Conservation (phyloP, 2,329 filamentous ascomycete genomes). For the Alternaria sp. region DNA sequence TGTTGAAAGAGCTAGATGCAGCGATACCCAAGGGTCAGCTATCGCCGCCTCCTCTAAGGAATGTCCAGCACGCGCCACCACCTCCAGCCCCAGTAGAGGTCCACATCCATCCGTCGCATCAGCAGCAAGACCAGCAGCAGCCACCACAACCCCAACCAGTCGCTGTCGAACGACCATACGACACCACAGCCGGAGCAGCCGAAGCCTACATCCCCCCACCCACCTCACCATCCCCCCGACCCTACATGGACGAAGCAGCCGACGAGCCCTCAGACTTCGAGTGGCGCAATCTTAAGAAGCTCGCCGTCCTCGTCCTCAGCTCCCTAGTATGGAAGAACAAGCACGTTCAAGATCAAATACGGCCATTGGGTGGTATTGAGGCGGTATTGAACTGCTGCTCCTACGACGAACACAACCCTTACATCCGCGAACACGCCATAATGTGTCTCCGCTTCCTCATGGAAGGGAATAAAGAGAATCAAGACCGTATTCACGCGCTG, state of each 20-base stretch:
- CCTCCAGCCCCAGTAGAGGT: slow-evolving; percentile 37
- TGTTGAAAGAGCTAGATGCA: slow-evolving; percentile 85
- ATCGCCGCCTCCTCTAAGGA: slow-evolving; percentile 65
- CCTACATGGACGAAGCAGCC: slow-evolving; percentile 53
- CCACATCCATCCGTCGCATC: slow-evolving; percentile 13
- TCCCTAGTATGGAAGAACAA: slow-evolving; percentile 87
- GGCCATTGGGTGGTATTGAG: slow-evolving; percentile 84
- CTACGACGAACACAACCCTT: slow-evolving; percentile 92
- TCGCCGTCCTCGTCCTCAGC: slow-evolving; percentile 88
- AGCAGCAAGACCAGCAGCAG: slow-evolving; percentile 23
- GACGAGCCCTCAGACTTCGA: slow-evolving; percentile 71
- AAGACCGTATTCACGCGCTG: slow-evolving; percentile 72
- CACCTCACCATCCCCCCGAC: slow-evolving; percentile 49
- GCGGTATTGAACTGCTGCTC: slow-evolving; percentile 86
- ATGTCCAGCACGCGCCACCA: slow-evolving; percentile 38
- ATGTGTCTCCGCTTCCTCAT: slow-evolving; percentile 64
- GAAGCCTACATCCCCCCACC: slow-evolving; percentile 51
- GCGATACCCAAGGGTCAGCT: slow-evolving; percentile 74
- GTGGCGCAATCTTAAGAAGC: slow-evolving; percentile 87
- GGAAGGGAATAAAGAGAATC: slow-evolving; percentile 76
- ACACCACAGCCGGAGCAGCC: slow-evolving; percentile 55
- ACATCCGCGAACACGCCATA: slow-evolving; percentile 80
- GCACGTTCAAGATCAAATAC: slow-evolving; percentile 85
- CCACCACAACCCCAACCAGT: slow-evolving; percentile 46
- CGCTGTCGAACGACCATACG: slow-evolving; percentile 71